Conservation (phyloP, 192 early-diverging fungal genomes). For the Entomortierella parvispora region DNA sequence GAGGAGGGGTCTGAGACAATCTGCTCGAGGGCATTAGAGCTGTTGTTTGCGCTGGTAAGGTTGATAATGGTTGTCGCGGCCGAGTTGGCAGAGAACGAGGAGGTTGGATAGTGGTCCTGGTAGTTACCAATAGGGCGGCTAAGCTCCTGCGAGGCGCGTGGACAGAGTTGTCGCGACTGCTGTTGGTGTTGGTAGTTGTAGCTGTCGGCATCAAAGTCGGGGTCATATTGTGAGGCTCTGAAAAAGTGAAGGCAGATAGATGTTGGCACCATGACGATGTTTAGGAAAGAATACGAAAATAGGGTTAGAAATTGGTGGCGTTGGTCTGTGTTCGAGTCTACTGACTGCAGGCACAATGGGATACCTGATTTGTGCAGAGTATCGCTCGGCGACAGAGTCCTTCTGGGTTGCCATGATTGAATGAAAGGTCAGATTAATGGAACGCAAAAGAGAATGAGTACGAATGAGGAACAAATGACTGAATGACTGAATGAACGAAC, state of each 20-base stretch:
- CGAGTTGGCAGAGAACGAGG: slow-evolving; percentile 10
- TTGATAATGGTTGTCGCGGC: slow-evolving; percentile 17
- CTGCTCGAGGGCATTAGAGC: too few relatives aligned
- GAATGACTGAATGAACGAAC: too few relatives aligned
- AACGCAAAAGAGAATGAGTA: not conserved
- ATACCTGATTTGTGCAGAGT: slow-evolving; percentile 44
- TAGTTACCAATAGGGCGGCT: not conserved
- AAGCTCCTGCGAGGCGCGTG: slow-evolving; percentile 16
- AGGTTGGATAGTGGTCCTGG: slow-evolving; percentile 8
- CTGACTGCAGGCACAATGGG: too few relatives aligned
- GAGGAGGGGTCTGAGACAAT: too few relatives aligned
- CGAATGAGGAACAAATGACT: not conserved
- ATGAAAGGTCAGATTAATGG: not conserved
- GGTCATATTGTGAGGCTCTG: slow-evolving; percentile 38
- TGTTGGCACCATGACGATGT: not conserved
- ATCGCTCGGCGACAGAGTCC: slow-evolving; percentile 2
- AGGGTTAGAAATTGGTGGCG: not conserved
- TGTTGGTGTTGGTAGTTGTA: slow-evolving; percentile 25
- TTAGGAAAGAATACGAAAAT: not conserved
- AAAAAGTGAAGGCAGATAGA: too few relatives aligned
- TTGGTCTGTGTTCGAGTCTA: slow-evolving; percentile 8
- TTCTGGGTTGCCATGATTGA: slow-evolving; percentile 10
- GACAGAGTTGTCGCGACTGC: slow-evolving; percentile 3
- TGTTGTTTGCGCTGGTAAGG: slow-evolving; percentile 1
- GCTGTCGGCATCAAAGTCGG: slow-evolving; percentile 14